phyloP scores from a whole-genome alignment of 345 rosid genomes.

The Aquilaria sinensis region DNA sequence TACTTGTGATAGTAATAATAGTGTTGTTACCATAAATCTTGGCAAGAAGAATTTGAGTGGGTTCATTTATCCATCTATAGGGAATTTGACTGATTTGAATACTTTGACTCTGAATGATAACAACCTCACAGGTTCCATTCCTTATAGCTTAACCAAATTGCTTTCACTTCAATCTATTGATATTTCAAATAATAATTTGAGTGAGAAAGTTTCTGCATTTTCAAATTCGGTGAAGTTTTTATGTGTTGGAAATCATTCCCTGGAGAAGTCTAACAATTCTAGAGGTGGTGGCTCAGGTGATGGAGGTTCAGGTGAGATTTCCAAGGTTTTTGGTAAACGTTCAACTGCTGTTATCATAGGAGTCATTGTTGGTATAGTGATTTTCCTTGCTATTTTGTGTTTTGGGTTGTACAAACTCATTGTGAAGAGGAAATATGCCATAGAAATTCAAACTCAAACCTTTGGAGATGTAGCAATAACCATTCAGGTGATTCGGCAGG shows the following conservation, averaged over 20 bases:
- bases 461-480: slow-evolving; percentile 60
- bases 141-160: slow-evolving; percentile 46
- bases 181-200: slow-evolving; percentile 71
- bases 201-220: slow-evolving; percentile 40
- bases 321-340: slow-evolving; percentile 18
- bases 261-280: slow-evolving; percentile 25
- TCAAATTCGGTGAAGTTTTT: slow-evolving; percentile 31
- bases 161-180: slow-evolving; percentile 38
- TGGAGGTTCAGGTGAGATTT: slow-evolving; percentile 13
- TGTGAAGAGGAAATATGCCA: slow-evolving; percentile 29
- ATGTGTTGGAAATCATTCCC: slow-evolving; percentile 38
- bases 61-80: slow-evolving; percentile 53
- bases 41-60: slow-evolving; percentile 45
- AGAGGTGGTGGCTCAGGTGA: slow-evolving; percentile 12
- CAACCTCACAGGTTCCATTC: slow-evolving; percentile 53
- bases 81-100: slow-evolving; percentile 44
- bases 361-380: slow-evolving; percentile 34
- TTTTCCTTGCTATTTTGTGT: slow-evolving; percentile 33
- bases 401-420: slow-evolving; percentile 44
- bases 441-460: slow-evolving; percentile 47
- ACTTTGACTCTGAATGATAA: slow-evolving; percentile 50
- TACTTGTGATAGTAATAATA: slow-evolving; percentile 36
- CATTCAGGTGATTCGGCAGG: slow-evolving; percentile 60
- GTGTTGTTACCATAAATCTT: slow-evolving; percentile 37
- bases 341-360: slow-evolving; percentile 40